phyloP scores from a whole-genome alignment of 164 flowering plant genomes.

The Magnolia changhungtana region DNA sequence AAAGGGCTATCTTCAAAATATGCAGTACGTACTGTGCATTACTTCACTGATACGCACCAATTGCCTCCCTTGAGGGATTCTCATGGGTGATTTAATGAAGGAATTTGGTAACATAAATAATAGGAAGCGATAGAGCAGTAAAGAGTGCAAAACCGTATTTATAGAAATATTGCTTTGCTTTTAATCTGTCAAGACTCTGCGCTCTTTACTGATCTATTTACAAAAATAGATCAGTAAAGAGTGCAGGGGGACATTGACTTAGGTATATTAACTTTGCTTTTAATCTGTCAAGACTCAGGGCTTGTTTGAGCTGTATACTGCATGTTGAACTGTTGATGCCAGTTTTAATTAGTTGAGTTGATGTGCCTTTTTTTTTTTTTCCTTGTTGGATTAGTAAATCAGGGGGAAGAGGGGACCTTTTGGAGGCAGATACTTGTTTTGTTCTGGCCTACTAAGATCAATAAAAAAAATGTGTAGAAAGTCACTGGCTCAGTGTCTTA shows the following conservation, averaged over 20 bases:
- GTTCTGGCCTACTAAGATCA: not conserved
- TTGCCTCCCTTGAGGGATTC: not conserved
- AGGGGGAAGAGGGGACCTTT: not conserved
- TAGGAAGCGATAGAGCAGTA: not conserved
- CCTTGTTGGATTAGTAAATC: not conserved
- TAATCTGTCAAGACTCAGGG: too few relatives aligned
- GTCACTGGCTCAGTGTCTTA: not conserved
- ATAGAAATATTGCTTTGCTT: not conserved
- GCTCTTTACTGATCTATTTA: too few relatives aligned
- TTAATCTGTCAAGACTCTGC: too few relatives aligned
- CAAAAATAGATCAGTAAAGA: too few relatives aligned
- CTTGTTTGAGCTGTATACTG: too few relatives aligned
- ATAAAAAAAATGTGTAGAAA: not conserved
- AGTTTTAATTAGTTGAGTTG: too few relatives aligned
- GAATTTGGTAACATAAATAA: not conserved
- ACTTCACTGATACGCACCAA: not conserved
- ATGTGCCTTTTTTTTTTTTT: too few relatives aligned
- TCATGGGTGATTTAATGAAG: not conserved
- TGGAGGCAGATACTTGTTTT: not conserved
- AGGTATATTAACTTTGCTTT: too few relatives aligned
- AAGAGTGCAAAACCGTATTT: not conserved
- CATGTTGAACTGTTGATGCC: too few relatives aligned
- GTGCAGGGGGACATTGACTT: too few relatives aligned
- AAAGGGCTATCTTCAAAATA: not conserved
- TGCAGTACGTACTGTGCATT: not conserved